Percentiles rank a stretch among this genome's conserved stretches.
Evolutionary conservation across 2,329 filamentous ascomycete genomes (phyloP).

Genomic region (Aspergillus fijiensis): DNA sequence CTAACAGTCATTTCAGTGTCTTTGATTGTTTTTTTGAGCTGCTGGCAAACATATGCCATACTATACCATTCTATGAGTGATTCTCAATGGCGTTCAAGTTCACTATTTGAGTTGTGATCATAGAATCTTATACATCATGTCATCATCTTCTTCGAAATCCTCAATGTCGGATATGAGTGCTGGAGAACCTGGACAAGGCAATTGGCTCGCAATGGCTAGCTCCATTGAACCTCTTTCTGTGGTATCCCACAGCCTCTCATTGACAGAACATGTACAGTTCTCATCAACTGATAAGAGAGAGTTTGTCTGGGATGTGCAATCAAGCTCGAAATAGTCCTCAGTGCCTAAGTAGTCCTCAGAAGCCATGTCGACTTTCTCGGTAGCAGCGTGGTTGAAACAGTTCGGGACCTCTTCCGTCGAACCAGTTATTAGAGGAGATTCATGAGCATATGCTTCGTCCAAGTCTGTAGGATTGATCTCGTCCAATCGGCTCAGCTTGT

Average conservation of each 20-base stretch:
- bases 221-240: not conserved
- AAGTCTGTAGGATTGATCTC: not conserved
- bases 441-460: not conserved
- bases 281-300: slow-evolving; percentile 10
- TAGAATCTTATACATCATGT: no score
- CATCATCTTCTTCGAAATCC: not conserved
- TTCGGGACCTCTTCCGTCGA: not conserved
- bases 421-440: slow-evolving; percentile 7
- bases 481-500: slow-evolving; percentile 5
- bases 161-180: not conserved
- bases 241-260: not conserved
- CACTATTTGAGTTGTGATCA: no score
- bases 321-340: not conserved
- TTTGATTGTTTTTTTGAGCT: not conserved
- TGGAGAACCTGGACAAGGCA: not conserved
- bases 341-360: slow-evolving; percentile 9
- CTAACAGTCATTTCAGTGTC: not conserved
- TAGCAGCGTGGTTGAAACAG: not conserved
- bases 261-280: not conserved
- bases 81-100: no score
- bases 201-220: not conserved
- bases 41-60: no score
- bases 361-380: not conserved
- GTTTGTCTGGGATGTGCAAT: not conserved
- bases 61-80: no score